A percentile compares a stretch with the other conserved stretches of the same genome.
phyloP scores from a whole-genome alignment of 805 yeast genomes.

The Kuraishia hungarica region DNA sequence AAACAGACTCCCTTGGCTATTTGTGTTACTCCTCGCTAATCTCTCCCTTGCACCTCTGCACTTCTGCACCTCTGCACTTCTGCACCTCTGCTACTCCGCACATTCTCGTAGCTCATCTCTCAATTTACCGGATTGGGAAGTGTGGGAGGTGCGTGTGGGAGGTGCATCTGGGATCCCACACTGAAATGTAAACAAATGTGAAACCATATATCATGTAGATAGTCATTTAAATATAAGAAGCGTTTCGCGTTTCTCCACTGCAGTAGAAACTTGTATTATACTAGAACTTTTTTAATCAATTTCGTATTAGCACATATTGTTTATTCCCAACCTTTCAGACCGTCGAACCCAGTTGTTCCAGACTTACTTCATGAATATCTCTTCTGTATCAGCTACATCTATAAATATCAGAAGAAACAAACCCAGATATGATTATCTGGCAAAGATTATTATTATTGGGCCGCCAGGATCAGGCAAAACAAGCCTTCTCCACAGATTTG shows the following conservation, averaged over 20 bases:
- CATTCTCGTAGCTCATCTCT: neutral
- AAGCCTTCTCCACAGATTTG: slow-evolving; percentile 28
- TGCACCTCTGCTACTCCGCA: slow-evolving; percentile 12
- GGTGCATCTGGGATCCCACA: neutral
- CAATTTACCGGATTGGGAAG: slow-evolving; percentile 6
- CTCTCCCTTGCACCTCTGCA: too few relatives aligned
- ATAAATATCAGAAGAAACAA: slow-evolving; percentile 8
- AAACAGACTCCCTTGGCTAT: too few relatives aligned
- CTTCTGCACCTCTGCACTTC: too few relatives aligned
- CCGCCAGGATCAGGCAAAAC: slow-evolving; percentile 36
- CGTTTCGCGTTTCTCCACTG: too few relatives aligned
- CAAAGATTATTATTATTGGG: slow-evolving; percentile 33
- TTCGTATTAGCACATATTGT: too few relatives aligned
- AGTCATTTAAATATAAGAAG: too few relatives aligned
- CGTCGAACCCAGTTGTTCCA: too few relatives aligned
- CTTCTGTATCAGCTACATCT: slow-evolving; percentile 7
- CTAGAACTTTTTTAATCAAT: too few relatives aligned
- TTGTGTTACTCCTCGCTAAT: too few relatives aligned
- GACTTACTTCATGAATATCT: neutral
- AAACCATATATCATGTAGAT: neutral
- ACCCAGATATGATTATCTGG: slow-evolving; percentile 24
- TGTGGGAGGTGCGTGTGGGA: neutral
- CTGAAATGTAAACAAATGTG: neutral
- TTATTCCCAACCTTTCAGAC: too few relatives aligned
- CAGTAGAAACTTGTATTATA: too few relatives aligned